These are phyloP conservation scores for Rhodamnia rubescens DNA, from an alignment of 345 rosid species.

Conservation along the genomic window DNA sequence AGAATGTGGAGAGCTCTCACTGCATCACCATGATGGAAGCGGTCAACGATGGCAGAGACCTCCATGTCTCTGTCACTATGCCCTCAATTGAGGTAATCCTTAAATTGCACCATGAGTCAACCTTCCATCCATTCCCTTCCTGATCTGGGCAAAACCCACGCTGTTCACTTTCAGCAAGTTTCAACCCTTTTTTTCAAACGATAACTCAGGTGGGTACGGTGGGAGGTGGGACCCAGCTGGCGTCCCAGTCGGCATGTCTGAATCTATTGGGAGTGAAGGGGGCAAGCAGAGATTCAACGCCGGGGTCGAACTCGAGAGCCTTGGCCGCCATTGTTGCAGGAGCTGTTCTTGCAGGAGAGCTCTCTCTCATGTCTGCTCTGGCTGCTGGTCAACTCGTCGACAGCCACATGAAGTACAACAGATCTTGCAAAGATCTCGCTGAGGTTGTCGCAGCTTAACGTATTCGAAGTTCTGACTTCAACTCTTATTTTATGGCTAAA, in stretches of 20 bases:
- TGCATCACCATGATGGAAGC: constrained; percentile 54
- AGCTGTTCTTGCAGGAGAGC: constrained; percentile 71
- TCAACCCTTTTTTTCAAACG: no score
- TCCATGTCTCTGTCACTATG: constrained; percentile 41
- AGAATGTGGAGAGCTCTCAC: constrained; percentile 43
- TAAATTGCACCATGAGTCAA: neutral
- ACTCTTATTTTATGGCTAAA: no score
- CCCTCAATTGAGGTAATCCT: constrained; percentile 33
- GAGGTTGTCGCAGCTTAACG: neutral
- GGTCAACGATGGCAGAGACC: constrained; percentile 30
- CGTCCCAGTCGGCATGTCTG: constrained; percentile 66
- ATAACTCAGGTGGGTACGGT: constrained; percentile 57
- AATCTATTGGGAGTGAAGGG: constrained; percentile 66
- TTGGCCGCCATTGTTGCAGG: constrained; percentile 61
- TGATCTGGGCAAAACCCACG: neutral
- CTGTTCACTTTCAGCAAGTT: no score
- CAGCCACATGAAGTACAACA: constrained; percentile 66
- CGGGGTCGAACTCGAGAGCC: constrained; percentile 48
- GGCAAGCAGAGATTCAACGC: constrained; percentile 33
- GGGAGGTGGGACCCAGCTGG: constrained; percentile 77
- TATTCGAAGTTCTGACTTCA: no score
- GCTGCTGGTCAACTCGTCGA: constrained; percentile 69
- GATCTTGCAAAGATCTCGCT: constrained; percentile 39
- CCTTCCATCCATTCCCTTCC: neutral
- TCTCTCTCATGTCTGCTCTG: constrained; percentile 60